These are phyloP conservation scores for Apiospora kogelbergensis DNA, from an alignment of 2,329 filamentous ascomycete genomes.

Conservation along the genomic window DNA sequence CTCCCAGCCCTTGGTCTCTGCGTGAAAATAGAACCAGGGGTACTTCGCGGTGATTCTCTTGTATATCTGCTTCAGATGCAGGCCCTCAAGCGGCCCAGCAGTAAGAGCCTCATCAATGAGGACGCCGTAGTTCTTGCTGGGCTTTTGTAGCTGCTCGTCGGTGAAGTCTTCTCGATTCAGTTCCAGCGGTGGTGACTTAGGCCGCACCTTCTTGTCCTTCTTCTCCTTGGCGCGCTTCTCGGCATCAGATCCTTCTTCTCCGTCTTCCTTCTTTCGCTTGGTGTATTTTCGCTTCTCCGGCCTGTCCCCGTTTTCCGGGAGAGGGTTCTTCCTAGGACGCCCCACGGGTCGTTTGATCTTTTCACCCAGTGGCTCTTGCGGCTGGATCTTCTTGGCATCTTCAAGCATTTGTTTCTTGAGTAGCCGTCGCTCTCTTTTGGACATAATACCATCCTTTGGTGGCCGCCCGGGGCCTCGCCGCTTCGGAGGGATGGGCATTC, in stretches of 20 bases:
- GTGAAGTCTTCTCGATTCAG: conserved; percentile 56
- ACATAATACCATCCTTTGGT: conserved; percentile 82
- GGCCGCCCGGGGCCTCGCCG: conserved; percentile 78
- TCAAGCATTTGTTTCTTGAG: conserved; percentile 60
- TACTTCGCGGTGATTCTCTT: conserved; percentile 59
- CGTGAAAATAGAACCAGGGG: conserved; percentile 59
- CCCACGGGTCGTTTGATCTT: conserved; percentile 65
- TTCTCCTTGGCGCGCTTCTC: conserved; percentile 55
- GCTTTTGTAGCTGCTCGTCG: conserved; percentile 58
- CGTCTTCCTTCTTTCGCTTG: conserved; percentile 59
- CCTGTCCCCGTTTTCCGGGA: conserved; percentile 56
- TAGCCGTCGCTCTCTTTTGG: conserved; percentile 69
- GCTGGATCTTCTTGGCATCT: conserved; percentile 50
- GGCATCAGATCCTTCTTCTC: conserved; percentile 55
- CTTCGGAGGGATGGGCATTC: conserved; percentile 52
- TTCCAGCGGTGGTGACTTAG: conserved; percentile 60
- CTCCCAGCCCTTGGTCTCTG: conserved; percentile 65
- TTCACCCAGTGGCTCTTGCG: conserved; percentile 46
- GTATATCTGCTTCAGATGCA: conserved; percentile 63
- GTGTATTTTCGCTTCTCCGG: conserved; percentile 68
- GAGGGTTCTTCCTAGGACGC: conserved; percentile 62
- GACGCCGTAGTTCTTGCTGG: conserved; percentile 62
- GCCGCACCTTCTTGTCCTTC: conserved; percentile 58
- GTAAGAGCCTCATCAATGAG: conserved; percentile 61
- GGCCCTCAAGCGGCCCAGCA: conserved; percentile 51